Evolutionary conservation across 1,139 yeast species (phyloP).

Genomic region (Kazachstania sp.): DNA sequence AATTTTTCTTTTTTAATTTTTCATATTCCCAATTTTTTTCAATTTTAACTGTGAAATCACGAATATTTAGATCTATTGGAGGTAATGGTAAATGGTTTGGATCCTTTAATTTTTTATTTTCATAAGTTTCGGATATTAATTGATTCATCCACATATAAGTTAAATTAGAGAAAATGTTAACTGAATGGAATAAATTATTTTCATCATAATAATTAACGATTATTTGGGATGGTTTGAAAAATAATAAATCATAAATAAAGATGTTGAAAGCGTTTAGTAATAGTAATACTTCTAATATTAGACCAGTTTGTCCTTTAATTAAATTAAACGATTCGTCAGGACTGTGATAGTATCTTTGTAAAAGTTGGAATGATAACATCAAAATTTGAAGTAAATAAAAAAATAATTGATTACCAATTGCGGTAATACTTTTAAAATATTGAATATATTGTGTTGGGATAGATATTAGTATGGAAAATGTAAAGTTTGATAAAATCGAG

Average conservation of each 20-base stretch:
- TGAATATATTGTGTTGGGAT: conserved; percentile 29
- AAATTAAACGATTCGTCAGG: conserved; percentile 24
- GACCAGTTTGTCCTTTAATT: conserved; percentile 23
- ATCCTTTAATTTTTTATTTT: conserved; percentile 38
- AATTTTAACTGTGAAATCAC: conserved; percentile 29
- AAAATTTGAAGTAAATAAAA: conserved; percentile 22
- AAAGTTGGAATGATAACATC: conserved; percentile 20
- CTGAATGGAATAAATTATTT: conserved; percentile 34
- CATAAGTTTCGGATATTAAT: conserved; percentile 42
- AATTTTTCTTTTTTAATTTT: conserved; percentile 31
- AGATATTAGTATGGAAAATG: conserved; percentile 23
- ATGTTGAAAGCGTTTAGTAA: conserved; percentile 32
- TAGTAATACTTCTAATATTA: conserved; percentile 18
- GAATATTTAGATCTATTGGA: conserved; percentile 42
- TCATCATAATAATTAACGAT: conserved; percentile 34
- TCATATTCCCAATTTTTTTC: conserved; percentile 35
- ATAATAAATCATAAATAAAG: conserved; percentile 34
- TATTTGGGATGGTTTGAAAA: conserved; percentile 41
- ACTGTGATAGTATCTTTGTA: conserved; percentile 19
- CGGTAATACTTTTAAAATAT: conserved; percentile 29
- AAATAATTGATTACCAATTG: conserved; percentile 29
- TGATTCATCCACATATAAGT: conserved; percentile 60
- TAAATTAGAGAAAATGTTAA: conserved; percentile 41
- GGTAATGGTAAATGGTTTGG: conserved; percentile 49
- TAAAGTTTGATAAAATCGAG: conserved; percentile 19